Conservation (phyloP, 805 yeast genomes). For the Wickerhamomyces chaumierensis region DNA sequence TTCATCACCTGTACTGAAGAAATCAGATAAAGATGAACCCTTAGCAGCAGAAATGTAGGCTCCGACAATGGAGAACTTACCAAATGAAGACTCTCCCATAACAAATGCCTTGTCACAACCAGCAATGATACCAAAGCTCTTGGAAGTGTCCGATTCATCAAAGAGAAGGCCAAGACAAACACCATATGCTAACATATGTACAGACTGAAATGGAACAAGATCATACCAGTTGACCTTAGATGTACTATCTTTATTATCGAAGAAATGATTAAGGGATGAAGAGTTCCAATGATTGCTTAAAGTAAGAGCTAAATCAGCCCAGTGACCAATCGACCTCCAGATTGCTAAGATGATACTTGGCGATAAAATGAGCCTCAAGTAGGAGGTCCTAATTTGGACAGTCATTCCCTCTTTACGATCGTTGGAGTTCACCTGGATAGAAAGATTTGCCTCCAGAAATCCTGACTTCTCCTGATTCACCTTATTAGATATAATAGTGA, state of each 20-base stretch:
- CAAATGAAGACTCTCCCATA: conserved; percentile 46
- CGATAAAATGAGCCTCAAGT: conserved; percentile 46
- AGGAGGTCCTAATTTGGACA: conserved; percentile 46
- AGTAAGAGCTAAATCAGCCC: neutral
- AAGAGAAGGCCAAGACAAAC: conserved; percentile 75
- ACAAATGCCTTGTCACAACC: conserved; percentile 73
- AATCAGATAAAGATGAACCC: conserved; percentile 39
- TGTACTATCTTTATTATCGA: neutral
- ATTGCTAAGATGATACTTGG: conserved; percentile 33
- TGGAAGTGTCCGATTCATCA: conserved; percentile 20
- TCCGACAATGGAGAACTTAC: conserved; percentile 56
- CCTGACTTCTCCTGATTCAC: conserved; percentile 28
- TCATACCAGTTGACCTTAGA: neutral
- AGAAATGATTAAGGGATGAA: no score
- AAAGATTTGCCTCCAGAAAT: conserved; percentile 34
- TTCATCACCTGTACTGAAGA: conserved; percentile 37
- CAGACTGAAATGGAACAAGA: conserved; percentile 26
- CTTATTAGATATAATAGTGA: conserved; percentile 19
- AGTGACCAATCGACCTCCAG: conserved; percentile 4
- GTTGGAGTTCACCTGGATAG: conserved; percentile 31
- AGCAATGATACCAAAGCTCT: conserved; percentile 45
- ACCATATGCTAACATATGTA: conserved; percentile 50
- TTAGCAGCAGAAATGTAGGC: conserved; percentile 66
- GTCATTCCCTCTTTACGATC: conserved; percentile 25
- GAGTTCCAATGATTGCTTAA: no score